Evolutionary conservation across 345 rosid genomes (phyloP).

Genomic region (Linum usitatissimum): DNA sequence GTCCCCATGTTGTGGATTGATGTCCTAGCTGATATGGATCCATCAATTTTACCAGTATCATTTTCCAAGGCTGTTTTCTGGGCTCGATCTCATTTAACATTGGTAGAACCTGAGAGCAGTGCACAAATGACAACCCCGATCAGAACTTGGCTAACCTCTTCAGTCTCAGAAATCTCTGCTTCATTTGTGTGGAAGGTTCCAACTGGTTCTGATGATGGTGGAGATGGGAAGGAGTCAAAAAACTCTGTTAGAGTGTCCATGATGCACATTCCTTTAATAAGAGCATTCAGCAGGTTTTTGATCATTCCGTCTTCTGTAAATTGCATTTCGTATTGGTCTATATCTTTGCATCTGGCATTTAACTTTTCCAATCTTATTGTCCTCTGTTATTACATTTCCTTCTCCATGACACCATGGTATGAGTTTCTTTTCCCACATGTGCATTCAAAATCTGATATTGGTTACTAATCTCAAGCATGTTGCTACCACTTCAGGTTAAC

Average conservation of each 20-base stretch:
- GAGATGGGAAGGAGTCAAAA: conserved; percentile 60
- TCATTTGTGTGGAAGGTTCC: conserved; percentile 90
- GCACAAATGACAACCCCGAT: conserved; percentile 49
- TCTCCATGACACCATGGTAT: background rate
- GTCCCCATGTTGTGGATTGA: conserved; percentile 91
- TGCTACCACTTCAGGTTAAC: conserved; percentile 52
- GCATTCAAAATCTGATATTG: background rate
- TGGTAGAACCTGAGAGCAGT: conserved; percentile 67
- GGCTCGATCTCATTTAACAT: conserved; percentile 74
- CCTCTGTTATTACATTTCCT: background rate
- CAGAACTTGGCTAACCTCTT: conserved; percentile 63
- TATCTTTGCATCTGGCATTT: conserved; percentile 3
- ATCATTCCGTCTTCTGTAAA: conserved; percentile 5
- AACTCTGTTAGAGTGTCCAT: conserved; percentile 66
- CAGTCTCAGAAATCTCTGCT: conserved; percentile 52
- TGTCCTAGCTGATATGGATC: conserved; percentile 58
- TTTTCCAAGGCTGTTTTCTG: conserved; percentile 84
- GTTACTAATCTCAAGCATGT: background rate
- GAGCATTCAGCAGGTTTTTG: conserved; percentile 67
- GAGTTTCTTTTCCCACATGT: background rate
- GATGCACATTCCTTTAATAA: conserved; percentile 57
- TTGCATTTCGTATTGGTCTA: conserved; percentile 3
- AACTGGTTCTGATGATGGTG: conserved; percentile 91
- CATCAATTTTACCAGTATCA: conserved; percentile 52
- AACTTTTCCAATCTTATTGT: background rate